phyloP scores from a whole-genome alignment of 805 yeast species.

The Torulaspora delbrueckii region DNA sequence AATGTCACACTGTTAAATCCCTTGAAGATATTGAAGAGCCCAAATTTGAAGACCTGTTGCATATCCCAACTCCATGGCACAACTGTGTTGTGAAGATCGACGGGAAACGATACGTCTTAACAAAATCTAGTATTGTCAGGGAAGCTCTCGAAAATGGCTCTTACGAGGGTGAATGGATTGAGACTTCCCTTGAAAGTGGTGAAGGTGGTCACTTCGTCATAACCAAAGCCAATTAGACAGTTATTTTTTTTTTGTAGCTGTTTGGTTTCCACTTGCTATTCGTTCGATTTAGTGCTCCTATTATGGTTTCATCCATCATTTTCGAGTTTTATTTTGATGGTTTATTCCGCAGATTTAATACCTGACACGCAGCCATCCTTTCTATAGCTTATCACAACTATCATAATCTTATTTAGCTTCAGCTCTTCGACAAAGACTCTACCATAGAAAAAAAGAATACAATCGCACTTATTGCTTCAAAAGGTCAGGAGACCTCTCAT shows the following conservation, averaged over 20 bases:
- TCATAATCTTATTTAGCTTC: slow-evolving; percentile 3
- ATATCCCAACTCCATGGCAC: slow-evolving; percentile 67
- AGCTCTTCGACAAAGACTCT: background rate
- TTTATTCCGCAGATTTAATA: background rate
- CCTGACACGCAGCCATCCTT: background rate
- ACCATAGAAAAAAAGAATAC: background rate
- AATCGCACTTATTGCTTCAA: background rate
- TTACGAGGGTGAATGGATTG: slow-evolving; percentile 37
- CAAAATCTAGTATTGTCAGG: slow-evolving; percentile 36
- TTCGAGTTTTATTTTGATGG: background rate
- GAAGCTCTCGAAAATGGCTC: slow-evolving; percentile 37
- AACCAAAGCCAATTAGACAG: slow-evolving; percentile 1
- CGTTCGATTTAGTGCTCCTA: background rate
- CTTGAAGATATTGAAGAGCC: slow-evolving; percentile 41
- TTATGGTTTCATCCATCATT: background rate
- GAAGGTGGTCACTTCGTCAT: slow-evolving; percentile 34
- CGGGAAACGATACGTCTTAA: slow-evolving; percentile 36
- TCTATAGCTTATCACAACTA: slow-evolving; percentile 1
- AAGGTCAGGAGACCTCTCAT: background rate
- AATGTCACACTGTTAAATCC: slow-evolving; percentile 45
- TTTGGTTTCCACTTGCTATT: background rate
- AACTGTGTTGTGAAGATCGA: slow-evolving; percentile 43
- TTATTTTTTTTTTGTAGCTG: background rate
- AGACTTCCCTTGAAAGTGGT: slow-evolving; percentile 31
- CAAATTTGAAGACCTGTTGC: slow-evolving; percentile 47